Evolutionary conservation across 169 alveolate genomes (phyloP), one percentile per base, ranked within the genome.

Genomic region (Cryptosporidium bovis): DNA sequence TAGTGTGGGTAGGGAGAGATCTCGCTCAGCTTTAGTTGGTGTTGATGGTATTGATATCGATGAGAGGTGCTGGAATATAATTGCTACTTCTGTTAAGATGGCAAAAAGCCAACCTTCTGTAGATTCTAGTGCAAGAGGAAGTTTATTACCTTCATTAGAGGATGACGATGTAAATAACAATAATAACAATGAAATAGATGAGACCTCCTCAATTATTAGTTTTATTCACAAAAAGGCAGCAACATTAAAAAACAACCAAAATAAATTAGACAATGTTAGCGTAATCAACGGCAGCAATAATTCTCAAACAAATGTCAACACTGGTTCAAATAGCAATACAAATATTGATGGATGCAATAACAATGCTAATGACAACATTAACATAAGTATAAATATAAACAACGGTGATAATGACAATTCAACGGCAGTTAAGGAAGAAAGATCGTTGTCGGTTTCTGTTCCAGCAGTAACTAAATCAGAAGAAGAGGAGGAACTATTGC

Each of bases 21-120:
- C 87, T 33, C 50, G 87, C 13, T 77, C 87, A 18, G 87, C 87
- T 18, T 34, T 77, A 18, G 87, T 77, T n/a, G 87, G 87, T 15
- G 87, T 77, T 27, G 87, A 77, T 31, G 87, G 87, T 20, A 44
- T 77, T 20, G 87, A 77, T 46, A 77, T 77, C 58, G 87, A 77
- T 48, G 77, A 77, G 40, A 56, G 87, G 8, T 77, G 87, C 15
- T 77, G 87, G 87, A 77, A 77, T 20, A 77, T 77, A 12, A 77
- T 77, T 48, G 87, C 87, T 27, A 77, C 87, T 15, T 77, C 87
- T 8, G 87, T 77, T 8, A 77, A 77, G 51, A 77, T 77, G 87
- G 87, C 87, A 24, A 77, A 77, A 66, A 77, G 87, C 29, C 87
- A 77, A 53, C 87, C 87, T 8, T 77, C 87, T 16, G 87, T 77